Percentiles rank a stretch among this genome's conserved stretches.
Evolutionary conservation across 2,329 filamentous ascomycete genomes (phyloP).

Genomic region (Tolypocladium endophyticum): DNA sequence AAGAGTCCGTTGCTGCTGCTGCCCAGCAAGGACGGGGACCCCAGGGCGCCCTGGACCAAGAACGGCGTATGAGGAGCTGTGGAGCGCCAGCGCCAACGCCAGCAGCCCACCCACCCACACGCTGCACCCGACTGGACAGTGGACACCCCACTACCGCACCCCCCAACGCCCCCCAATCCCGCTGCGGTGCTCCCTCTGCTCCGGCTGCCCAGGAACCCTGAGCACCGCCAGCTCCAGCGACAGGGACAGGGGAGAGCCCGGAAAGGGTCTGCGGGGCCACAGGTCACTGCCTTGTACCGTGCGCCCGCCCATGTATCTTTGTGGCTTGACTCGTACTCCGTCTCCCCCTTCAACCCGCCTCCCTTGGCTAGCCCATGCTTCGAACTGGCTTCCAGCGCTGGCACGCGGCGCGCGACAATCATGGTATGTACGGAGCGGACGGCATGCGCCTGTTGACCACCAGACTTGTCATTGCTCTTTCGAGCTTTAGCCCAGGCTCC

Average conservation of each 20-base stretch:
- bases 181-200: neutral
- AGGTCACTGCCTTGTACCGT: conserved; percentile 1
- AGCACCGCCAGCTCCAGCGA: neutral
- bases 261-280: neutral
- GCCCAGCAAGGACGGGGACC: neutral
- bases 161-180: neutral
- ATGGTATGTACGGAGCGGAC: neutral
- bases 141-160: neutral
- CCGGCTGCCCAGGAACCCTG: neutral
- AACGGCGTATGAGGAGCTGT: neutral
- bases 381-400: neutral
- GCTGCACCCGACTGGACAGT: neutral
- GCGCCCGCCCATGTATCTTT: neutral
- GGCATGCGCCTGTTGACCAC: neutral
- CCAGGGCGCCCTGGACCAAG: neutral
- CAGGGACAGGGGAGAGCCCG: neutral
- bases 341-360: neutral
- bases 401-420: neutral
- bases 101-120: neutral
- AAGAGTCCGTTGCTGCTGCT: conserved; percentile 13
- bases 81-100: neutral
- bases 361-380: neutral
- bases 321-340: conserved; percentile 6
- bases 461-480: neutral
- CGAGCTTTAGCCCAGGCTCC: neutral